These are phyloP conservation scores for Creolimax fragrantissima DNA, from an alignment of 78 protist genomes.

Conservation along the genomic window DNA sequence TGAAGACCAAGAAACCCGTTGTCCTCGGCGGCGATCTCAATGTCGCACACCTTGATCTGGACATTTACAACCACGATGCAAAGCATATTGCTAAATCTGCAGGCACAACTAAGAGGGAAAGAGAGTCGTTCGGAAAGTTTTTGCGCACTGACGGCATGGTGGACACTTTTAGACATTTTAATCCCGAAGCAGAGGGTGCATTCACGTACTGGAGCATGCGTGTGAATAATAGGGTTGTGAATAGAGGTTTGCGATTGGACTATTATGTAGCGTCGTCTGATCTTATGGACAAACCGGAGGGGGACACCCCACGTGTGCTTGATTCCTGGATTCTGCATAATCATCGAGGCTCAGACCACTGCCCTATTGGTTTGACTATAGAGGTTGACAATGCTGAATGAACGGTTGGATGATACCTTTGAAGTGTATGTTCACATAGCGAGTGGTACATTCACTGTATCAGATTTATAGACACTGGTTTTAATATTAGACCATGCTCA, in stretches of 20 bases:
- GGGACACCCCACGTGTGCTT: neutral
- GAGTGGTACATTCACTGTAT: too few species aligned
- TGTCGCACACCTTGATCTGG: neutral
- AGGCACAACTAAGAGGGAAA: neutral
- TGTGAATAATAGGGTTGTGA: neutral
- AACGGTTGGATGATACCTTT: too few species aligned
- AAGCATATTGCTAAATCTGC: neutral
- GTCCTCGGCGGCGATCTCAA: neutral
- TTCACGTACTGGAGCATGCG: neutral
- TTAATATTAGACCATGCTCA: too few species aligned
- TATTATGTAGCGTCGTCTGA: neutral
- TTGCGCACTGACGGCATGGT: neutral
- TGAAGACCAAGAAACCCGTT: neutral
- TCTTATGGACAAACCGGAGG: neutral
- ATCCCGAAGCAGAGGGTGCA: neutral
- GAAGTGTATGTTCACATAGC: too few species aligned
- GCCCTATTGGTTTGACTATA: neutral
- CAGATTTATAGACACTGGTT: too few species aligned
- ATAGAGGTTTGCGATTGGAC: neutral
- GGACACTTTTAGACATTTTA: neutral
- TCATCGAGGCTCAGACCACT: neutral
- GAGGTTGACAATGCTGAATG: neutral
- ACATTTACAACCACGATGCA: neutral
- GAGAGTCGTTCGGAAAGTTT: neutral
- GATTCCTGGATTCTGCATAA: neutral